These are phyloP conservation scores for Arctostaphylos glauca DNA, from an alignment of 148 eudicot species.

Conservation along the genomic window DNA sequence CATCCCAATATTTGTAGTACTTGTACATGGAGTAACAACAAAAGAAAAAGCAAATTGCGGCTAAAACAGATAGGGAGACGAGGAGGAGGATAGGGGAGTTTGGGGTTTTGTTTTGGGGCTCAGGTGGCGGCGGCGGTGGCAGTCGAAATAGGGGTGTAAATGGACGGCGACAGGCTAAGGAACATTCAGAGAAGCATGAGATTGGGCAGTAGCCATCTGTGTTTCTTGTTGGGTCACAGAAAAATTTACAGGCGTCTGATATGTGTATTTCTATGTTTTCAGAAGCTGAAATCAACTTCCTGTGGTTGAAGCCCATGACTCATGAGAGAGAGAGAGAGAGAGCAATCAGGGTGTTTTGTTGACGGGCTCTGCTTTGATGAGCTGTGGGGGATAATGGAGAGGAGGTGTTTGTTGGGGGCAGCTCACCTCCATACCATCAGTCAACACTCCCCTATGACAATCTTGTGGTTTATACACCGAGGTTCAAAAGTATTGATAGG, in stretches of 20 bases:
- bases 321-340: constrained; percentile 10
- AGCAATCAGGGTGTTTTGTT: background rate
- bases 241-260: background rate
- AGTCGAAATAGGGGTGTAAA: background rate
- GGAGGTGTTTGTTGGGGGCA: no score
- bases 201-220: constrained; percentile 25
- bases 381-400: background rate
- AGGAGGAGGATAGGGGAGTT: constrained; percentile 31
- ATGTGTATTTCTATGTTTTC: no score
- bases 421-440: no score
- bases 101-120: constrained; percentile 2
- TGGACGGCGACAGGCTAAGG: background rate
- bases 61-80: constrained; percentile 27
- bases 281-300: constrained; percentile 9
- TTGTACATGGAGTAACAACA: constrained; percentile 29
- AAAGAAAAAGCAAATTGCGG: constrained; percentile 23
- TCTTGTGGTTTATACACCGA: no score
- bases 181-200: constrained; percentile 23
- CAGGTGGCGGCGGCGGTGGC: background rate
- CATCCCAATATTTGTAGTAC: constrained; percentile 13
- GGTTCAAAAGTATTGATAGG: no score
- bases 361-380: no score
- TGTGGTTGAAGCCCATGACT: constrained; percentile 16
- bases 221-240: constrained; percentile 7
- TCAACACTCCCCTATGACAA: no score